Percentiles rank a stretch among this genome's conserved stretches.
These are phyloP conservation scores for Aureobasidium namibiae DNA, from an alignment of 2,329 filamentous ascomycete genomes.

Conservation along the genomic window DNA sequence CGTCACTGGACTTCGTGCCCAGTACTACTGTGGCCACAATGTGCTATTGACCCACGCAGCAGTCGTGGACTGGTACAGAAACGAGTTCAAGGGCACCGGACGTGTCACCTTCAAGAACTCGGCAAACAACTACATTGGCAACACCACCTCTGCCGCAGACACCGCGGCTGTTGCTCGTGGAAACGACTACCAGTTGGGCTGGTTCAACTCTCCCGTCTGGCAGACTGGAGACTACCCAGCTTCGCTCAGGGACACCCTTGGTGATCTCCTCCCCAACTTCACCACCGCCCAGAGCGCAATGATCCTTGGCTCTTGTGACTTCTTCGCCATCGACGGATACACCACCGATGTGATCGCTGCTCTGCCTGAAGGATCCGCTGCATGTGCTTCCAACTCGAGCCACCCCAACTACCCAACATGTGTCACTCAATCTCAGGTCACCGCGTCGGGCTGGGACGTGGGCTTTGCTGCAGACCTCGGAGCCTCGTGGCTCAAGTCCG, in stretches of 20 bases:
- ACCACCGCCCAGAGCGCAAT: slow-evolving; percentile 16
- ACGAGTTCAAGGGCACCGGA: slow-evolving; percentile 26
- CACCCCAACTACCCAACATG: slow-evolving; percentile 36
- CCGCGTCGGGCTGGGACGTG: slow-evolving; percentile 36
- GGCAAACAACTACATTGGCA: slow-evolving; percentile 29
- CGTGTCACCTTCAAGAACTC: slow-evolving; percentile 34
- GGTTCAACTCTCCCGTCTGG: slow-evolving; percentile 39
- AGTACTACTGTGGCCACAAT: slow-evolving; percentile 28
- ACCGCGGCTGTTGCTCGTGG: slow-evolving; percentile 23
- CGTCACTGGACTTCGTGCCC: slow-evolving; percentile 20
- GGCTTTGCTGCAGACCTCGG: slow-evolving; percentile 32
- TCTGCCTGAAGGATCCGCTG: slow-evolving; percentile 33
- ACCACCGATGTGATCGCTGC: slow-evolving; percentile 48
- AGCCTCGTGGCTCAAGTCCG: slow-evolving; percentile 27
- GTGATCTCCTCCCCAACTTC: slow-evolving; percentile 25
- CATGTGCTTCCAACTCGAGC: slow-evolving; percentile 33
- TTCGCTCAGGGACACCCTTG: slow-evolving; percentile 28
- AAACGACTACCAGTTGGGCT: slow-evolving; percentile 25
- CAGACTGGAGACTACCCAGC: slow-evolving; percentile 34
- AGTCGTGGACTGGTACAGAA: slow-evolving; percentile 33
- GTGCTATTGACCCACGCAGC: slow-evolving; percentile 29
- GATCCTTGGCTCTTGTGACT: slow-evolving; percentile 21
- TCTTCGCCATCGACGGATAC: slow-evolving; percentile 44
- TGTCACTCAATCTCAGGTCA: slow-evolving; percentile 21
- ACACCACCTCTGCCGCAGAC: slow-evolving; percentile 27